Evolutionary conservation across 2,329 filamentous ascomycete species (phyloP), one percentile per base, ranked within the genome.

Genomic region (Plenodomus lindquistii): DNA sequence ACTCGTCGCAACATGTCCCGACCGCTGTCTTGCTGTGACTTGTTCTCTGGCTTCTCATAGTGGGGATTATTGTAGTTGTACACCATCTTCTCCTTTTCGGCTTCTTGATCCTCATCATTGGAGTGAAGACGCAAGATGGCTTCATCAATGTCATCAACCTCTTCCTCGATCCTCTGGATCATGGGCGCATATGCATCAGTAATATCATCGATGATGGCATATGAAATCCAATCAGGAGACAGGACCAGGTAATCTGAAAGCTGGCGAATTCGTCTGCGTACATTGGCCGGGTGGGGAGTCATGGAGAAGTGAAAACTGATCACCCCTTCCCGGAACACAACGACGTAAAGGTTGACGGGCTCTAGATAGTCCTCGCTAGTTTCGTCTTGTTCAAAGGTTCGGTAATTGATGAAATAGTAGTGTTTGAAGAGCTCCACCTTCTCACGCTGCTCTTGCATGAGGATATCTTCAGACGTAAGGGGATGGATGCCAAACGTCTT

Each of bases 371-470:
- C 86, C 48, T 94, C 89, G 68, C 86, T 96, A 60, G 87, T 87
- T 52, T 85, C 85, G 67, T 99, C 94, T 71, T 97, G 94, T 69
- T 99, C 94, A 67, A 99, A 99, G 0, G 91, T 95, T 15, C 94
- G 88, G 72, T 99, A 99, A 71, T 96, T 97, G 75, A 99, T 90
- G 65, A 99, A 97, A 73, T 99, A 99, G 76, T 99, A 99, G 70
- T 96, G 89, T 27, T 90, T 87, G 79, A 99, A 99, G 1, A 99
- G 81, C 71, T 99, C 94, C 0, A 99, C 94, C 75, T 99, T 99
- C 69, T 99, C 94, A 18, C 94, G 92, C 35, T 92, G 89, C 76
- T 99, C 94, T 71, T 97, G 91, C 78, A 97, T 87, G 82, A 97
- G 87, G 63, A 99, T 97, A 69, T 99, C 94, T 72, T 99, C 94